Evolutionary conservation across 495 filamentous ascomycete genomes (phyloP).

Genomic region (Penicillium turbatum): DNA sequence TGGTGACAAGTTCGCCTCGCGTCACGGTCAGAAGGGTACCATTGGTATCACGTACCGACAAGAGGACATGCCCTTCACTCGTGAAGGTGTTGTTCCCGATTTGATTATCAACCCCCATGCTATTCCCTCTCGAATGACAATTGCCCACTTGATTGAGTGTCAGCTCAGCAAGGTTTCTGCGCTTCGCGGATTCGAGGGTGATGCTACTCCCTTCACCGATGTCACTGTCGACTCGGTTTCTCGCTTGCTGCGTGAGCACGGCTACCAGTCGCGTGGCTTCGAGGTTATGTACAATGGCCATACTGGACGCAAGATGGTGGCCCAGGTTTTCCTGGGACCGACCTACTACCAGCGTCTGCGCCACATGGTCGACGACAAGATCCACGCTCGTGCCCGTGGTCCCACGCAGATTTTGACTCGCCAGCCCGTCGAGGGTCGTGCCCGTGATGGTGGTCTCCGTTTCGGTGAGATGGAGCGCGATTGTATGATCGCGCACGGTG

Average conservation of each 20-base stretch:
- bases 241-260: conserved; percentile 78
- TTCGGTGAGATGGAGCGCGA: conserved; percentile 99
- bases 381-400: conserved; percentile 92
- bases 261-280: conserved; percentile 94
- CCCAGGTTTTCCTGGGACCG: conserved; percentile 94
- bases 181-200: conserved; percentile 86
- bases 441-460: conserved; percentile 92
- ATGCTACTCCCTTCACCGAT: conserved; percentile 97
- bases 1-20: conserved; percentile 98
- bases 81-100: conserved; percentile 86
- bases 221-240: conserved; percentile 96
- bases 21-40: conserved; percentile 98
- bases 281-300: conserved; percentile 99
- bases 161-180: conserved; percentile 91
- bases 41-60: conserved; percentile 97
- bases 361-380: conserved; percentile 99
- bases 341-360: conserved; percentile 98
- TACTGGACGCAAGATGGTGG: conserved; percentile 85
- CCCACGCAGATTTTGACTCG: conserved; percentile 96
- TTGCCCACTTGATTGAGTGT: conserved; percentile 99
- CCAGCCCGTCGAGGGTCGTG: conserved; percentile 97
- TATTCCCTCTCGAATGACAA: conserved; percentile 99
- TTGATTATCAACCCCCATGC: conserved; percentile 99
- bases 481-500: conserved; percentile 99
- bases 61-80: conserved; percentile 98